Conservation (phyloP, 805 yeast genomes). For the Zygosaccharomyces bailii region DNA sequence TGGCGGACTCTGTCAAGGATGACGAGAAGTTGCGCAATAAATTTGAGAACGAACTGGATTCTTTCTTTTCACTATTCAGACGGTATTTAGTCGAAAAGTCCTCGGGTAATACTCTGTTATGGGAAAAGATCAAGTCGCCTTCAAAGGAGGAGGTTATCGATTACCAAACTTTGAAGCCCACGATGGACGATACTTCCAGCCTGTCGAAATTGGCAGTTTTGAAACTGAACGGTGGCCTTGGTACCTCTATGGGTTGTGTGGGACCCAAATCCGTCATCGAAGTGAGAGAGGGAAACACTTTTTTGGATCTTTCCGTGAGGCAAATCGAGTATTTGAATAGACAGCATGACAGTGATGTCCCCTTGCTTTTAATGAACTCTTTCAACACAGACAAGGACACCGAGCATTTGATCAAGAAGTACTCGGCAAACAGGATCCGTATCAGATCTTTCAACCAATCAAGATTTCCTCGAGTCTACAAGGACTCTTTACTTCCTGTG, state of each 20-base stretch:
- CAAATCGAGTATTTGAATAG: slow-evolving; percentile 95
- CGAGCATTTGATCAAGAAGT: slow-evolving; percentile 90
- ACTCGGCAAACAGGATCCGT: slow-evolving; percentile 92
- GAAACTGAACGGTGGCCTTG: slow-evolving; percentile 96
- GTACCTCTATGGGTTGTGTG: slow-evolving; percentile 99
- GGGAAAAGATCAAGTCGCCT: slow-evolving; percentile 97
- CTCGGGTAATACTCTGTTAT: slow-evolving; percentile 74
- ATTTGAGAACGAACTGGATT: slow-evolving; percentile 91
- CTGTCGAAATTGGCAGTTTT: slow-evolving; percentile 87
- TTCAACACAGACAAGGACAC: slow-evolving; percentile 97
- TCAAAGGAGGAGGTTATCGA: slow-evolving; percentile 83
- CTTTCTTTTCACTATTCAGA: slow-evolving; percentile 89
- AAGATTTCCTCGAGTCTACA: slow-evolving; percentile 92
- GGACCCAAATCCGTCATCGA: slow-evolving; percentile 98
- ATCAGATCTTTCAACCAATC: slow-evolving; percentile 97
- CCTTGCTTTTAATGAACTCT: slow-evolving; percentile 95
- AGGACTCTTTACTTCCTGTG: slow-evolving; percentile 94
- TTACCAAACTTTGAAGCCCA: slow-evolving; percentile 42
- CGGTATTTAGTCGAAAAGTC: slow-evolving; percentile 89
- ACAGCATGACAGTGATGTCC: slow-evolving; percentile 87
- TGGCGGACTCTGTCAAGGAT: slow-evolving; percentile 76
- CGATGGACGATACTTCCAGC: slow-evolving; percentile 39
- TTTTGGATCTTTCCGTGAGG: slow-evolving; percentile 90
- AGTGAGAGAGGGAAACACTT: slow-evolving; percentile 97
- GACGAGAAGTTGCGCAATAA: slow-evolving; percentile 43